Evolutionary conservation across 345 rosid species (phyloP).

Genomic region (Streptanthus diversifolius): DNA sequence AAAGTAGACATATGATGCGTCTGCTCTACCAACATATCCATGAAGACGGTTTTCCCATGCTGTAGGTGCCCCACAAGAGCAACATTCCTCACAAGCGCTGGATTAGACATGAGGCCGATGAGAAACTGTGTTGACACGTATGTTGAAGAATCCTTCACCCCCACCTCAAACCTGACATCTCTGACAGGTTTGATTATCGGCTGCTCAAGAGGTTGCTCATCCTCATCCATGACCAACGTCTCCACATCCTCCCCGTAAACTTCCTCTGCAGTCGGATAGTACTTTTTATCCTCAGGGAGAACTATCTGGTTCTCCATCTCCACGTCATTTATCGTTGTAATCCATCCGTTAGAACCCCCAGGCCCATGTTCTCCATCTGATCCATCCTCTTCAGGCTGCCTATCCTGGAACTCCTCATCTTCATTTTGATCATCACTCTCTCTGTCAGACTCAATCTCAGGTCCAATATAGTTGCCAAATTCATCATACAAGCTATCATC

Average conservation of each 20-base stretch:
- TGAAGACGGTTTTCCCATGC: conserved; percentile 89
- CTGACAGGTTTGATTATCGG: conserved; percentile 86
- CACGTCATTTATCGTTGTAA: conserved; percentile 66
- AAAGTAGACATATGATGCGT: conserved; percentile 90
- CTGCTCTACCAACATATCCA: conserved; percentile 99
- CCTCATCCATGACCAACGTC: conserved; percentile 95
- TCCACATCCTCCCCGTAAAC: conserved; percentile 95
- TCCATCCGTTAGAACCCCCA: conserved; percentile 73
- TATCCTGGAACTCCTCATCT: conserved; percentile 59
- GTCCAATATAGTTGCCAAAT: conserved; percentile 98
- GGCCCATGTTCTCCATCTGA: conserved; percentile 60
- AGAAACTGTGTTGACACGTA: conserved; percentile 93
- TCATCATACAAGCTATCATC: conserved; percentile 96
- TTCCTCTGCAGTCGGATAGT: conserved; percentile 97
- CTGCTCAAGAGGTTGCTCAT: conserved; percentile 84
- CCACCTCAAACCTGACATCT: conserved; percentile 84
- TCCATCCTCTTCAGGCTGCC: conserved; percentile 43
- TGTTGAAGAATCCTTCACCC: conserved; percentile 86
- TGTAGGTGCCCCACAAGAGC: conserved; percentile 96
- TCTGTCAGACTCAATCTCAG: conserved; percentile 87
- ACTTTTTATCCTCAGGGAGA: conserved; percentile 95
- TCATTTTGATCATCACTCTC: conserved; percentile 74
- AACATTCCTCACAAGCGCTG: conserved; percentile 79
- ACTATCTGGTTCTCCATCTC: conserved; percentile 94
- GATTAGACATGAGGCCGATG: conserved; percentile 91